These are phyloP conservation scores for Linum lewisii DNA, from an alignment of 345 rosid genomes.

Conservation along the genomic window DNA sequence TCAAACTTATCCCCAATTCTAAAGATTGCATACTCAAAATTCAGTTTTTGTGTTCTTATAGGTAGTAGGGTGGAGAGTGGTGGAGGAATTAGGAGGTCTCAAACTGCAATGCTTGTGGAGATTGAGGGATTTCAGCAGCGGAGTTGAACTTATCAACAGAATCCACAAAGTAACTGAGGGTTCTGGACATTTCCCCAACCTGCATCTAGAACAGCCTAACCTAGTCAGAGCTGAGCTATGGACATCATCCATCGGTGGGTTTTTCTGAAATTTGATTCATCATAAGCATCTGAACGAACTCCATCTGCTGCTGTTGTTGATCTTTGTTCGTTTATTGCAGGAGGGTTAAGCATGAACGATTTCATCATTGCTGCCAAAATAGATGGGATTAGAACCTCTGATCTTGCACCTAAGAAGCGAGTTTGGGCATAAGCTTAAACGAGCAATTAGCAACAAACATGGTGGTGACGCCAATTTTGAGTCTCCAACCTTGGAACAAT, in stretches of 20 bases:
- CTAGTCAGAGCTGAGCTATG: slow-evolving; percentile 85
- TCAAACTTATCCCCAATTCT: no score
- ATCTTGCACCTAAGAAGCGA: slow-evolving; percentile 70
- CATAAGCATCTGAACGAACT: no score
- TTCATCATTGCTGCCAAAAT: slow-evolving; percentile 85
- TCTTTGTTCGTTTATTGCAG: slow-evolving; percentile 28
- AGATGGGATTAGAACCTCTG: slow-evolving; percentile 74
- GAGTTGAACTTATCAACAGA: slow-evolving; percentile 79
- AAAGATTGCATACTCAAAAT: no score
- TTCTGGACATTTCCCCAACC: slow-evolving; percentile 66
- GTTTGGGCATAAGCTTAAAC: slow-evolving; percentile 86
- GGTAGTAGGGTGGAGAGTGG: slow-evolving; percentile 89
- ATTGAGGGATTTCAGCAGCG: slow-evolving; percentile 61
- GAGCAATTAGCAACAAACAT: no score
- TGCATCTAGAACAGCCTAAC: slow-evolving; percentile 58
- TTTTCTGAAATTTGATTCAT: background rate
- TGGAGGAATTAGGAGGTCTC: slow-evolving; percentile 58
- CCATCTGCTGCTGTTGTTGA: background rate
- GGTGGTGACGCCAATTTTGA: no score
- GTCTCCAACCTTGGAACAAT: no score
- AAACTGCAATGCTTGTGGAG: slow-evolving; percentile 87
- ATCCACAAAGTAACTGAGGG: slow-evolving; percentile 50
- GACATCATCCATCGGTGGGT: slow-evolving; percentile 65
- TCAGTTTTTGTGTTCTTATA: slow-evolving; percentile 5
- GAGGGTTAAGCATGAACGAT: slow-evolving; percentile 86